Evolutionary conservation across 2,329 filamentous ascomycete species (phyloP).

Genomic region (Ophiostoma australiae): DNA sequence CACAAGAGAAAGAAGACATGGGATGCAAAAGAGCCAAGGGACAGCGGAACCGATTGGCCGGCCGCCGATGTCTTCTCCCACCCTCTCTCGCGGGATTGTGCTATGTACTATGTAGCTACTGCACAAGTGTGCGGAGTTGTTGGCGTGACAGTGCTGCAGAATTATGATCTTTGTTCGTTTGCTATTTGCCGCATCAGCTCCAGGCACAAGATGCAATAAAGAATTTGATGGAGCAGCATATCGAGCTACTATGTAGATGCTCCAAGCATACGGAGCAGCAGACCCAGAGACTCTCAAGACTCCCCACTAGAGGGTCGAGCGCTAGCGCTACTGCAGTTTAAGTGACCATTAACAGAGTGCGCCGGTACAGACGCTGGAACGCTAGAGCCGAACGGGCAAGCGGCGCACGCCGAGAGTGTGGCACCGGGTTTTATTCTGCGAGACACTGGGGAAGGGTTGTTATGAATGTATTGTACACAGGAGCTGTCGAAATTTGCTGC

Average conservation of each 20-base stretch:
- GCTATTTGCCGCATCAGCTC: background rate
- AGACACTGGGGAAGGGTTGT: conserved; percentile 19
- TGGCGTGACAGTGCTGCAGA: background rate
- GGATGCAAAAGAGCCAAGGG: background rate
- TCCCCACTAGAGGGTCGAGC: conserved; percentile 8
- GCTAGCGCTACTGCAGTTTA: conserved; percentile 10
- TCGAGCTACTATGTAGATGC: background rate
- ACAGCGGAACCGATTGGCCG: too few relatives aligned
- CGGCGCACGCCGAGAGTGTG: conserved; percentile 20
- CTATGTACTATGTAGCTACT: too few relatives aligned
- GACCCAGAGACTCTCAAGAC: background rate
- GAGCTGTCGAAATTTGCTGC: background rate
- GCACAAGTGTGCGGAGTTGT: background rate
- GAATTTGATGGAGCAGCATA: background rate
- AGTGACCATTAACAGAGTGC: background rate
- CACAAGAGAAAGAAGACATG: background rate
- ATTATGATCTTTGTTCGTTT: background rate
- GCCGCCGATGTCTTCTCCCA: background rate
- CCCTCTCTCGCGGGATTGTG: background rate
- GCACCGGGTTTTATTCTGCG: conserved; percentile 14
- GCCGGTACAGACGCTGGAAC: conserved; percentile 5
- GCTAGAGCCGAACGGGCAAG: conserved; percentile 20
- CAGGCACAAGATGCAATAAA: background rate
- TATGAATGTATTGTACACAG: background rate
- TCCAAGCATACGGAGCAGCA: background rate